Evolutionary conservation across 2,329 filamentous ascomycete genomes (phyloP).

Genomic region (Fusarium sp.): DNA sequence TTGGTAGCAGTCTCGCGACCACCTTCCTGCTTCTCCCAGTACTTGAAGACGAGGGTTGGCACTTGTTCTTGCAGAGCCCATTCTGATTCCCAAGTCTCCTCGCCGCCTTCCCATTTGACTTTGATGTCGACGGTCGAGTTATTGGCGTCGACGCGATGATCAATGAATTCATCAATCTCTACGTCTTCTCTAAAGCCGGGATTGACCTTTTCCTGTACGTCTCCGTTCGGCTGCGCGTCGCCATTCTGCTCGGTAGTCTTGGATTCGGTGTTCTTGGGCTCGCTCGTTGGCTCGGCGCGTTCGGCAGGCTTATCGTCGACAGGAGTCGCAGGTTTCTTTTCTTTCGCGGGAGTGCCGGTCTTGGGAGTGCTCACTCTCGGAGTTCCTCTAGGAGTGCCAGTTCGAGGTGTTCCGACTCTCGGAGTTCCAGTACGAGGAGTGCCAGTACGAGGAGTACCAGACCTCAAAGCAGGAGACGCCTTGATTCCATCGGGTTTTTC

Average conservation of each 20-base stretch:
- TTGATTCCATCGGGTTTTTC: constrained; percentile 29
- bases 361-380: constrained; percentile 19
- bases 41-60: constrained; percentile 46
- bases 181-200: constrained; percentile 37
- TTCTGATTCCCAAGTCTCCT: constrained; percentile 47
- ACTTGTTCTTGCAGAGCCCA: constrained; percentile 49
- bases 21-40: constrained; percentile 46
- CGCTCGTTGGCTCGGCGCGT: constrained; percentile 5
- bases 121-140: constrained; percentile 47
- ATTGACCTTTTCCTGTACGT: constrained; percentile 3
- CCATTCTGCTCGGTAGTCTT: constrained; percentile 10
- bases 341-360: constrained; percentile 24
- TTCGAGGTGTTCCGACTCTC: constrained; percentile 6
- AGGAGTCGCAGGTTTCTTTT: constrained; percentile 11
- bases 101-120: constrained; percentile 46
- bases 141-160: constrained; percentile 42
- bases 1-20: constrained; percentile 46
- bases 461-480: constrained; percentile 25
- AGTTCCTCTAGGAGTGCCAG: neutral
- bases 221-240: constrained; percentile 30
- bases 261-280: neutral
- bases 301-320: neutral
- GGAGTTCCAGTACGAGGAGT: constrained; percentile 29
- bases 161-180: constrained; percentile 43
- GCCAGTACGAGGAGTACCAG: constrained; percentile 22